Conservation (phyloP, 352 stramenopile genomes). For the Pythium monospermum region DNA sequence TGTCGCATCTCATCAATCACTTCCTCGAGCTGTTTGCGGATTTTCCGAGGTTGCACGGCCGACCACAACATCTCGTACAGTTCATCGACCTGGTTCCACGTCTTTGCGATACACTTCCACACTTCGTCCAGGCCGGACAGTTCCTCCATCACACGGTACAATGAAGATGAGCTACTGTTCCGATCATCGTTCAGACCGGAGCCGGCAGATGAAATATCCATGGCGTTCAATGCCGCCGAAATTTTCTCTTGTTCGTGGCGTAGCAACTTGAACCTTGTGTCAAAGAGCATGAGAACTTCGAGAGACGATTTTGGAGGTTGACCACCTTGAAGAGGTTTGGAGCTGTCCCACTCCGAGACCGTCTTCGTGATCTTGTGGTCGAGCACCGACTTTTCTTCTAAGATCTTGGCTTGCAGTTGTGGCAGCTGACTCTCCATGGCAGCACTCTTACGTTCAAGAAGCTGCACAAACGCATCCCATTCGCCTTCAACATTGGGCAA, state of each 20-base stretch:
- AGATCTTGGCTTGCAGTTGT: slow-evolving; percentile 96
- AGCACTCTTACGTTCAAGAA: slow-evolving; percentile 84
- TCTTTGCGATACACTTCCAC: slow-evolving; percentile 93
- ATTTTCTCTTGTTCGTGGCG: slow-evolving; percentile 94
- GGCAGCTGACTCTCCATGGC: slow-evolving; percentile 97
- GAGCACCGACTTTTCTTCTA: slow-evolving; percentile 92
- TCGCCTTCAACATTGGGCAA: slow-evolving; percentile 94
- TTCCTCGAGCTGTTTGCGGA: slow-evolving; percentile 95
- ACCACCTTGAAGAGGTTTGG: slow-evolving; percentile 73
- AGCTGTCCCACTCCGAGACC: slow-evolving; percentile 73
- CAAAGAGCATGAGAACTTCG: slow-evolving; percentile 79
- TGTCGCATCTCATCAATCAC: slow-evolving; percentile 95
- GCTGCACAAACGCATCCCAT: slow-evolving; percentile 92
- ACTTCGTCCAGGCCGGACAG: slow-evolving; percentile 96
- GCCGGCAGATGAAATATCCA: slow-evolving; percentile 83
- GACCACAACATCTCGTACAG: slow-evolving; percentile 95
- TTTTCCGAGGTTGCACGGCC: slow-evolving; percentile 91
- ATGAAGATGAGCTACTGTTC: slow-evolving; percentile 54
- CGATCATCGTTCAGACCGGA: slow-evolving; percentile 70
- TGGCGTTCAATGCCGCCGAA: slow-evolving; percentile 92
- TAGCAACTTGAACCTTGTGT: slow-evolving; percentile 80
- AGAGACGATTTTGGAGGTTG: slow-evolving; percentile 68
- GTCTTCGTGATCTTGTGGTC: slow-evolving; percentile 77
- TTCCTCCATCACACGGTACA: slow-evolving; percentile 86
- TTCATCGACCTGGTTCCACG: slow-evolving; percentile 84